phyloP scores from a whole-genome alignment of 2,329 filamentous ascomycete genomes.

The Cryoendolithus antarcticus region DNA sequence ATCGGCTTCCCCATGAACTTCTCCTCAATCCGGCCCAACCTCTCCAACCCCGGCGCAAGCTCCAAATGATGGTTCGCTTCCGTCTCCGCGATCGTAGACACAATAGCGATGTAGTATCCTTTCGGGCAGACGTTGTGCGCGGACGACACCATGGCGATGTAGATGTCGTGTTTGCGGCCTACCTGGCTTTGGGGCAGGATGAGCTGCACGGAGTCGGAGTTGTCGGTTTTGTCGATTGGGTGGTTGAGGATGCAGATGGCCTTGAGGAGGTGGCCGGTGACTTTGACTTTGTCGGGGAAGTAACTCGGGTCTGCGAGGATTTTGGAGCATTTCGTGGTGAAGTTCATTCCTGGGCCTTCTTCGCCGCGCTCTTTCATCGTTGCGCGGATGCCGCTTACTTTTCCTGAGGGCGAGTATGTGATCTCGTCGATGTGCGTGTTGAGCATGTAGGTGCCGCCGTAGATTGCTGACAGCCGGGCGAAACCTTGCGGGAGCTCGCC shows the following conservation, averaged over 20 bases:
- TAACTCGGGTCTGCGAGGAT: slow-evolving; percentile 95
- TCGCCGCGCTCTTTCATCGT: slow-evolving; percentile 86
- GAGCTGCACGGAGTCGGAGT: slow-evolving; percentile 80
- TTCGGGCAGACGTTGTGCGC: slow-evolving; percentile 98
- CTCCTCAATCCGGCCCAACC: slow-evolving; percentile 88
- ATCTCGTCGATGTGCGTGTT: slow-evolving; percentile 91
- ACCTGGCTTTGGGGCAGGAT: slow-evolving; percentile 98
- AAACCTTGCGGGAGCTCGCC: slow-evolving; percentile 97
- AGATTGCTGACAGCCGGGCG: slow-evolving; percentile 92
- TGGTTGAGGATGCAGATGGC: slow-evolving; percentile 97
- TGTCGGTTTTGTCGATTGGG: slow-evolving; percentile 77
- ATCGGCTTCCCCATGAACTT: slow-evolving; percentile 92
- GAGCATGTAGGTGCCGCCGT: slow-evolving; percentile 98
- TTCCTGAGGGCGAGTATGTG: slow-evolving; percentile 57
- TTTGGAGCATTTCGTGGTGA: slow-evolving; percentile 90
- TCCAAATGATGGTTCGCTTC: slow-evolving; percentile 90
- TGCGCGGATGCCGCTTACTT: slow-evolving; percentile 91
- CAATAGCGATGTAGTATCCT: slow-evolving; percentile 97
- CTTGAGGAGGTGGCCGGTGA: slow-evolving; percentile 81
- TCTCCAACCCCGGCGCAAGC: slow-evolving; percentile 81
- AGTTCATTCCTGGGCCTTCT: slow-evolving; percentile 65
- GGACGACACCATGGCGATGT: slow-evolving; percentile 88
- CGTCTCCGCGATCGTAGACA: slow-evolving; percentile 91
- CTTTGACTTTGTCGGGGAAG: slow-evolving; percentile 79
- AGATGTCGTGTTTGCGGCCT: slow-evolving; percentile 93